phyloP scores from a whole-genome alignment of 345 rosid genomes.

The Citrus cavaleriei region DNA sequence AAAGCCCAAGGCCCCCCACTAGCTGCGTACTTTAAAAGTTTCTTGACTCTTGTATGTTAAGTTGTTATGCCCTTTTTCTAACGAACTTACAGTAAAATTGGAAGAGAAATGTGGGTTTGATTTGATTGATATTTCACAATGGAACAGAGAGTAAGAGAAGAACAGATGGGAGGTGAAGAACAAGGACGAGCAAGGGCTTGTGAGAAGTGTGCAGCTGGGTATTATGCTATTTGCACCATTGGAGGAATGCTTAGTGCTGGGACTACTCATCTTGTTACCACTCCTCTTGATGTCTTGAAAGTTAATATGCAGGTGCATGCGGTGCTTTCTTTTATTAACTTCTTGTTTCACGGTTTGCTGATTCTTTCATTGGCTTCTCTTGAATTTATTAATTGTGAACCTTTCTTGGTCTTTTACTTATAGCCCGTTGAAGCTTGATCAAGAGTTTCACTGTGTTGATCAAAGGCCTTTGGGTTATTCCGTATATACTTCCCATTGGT shows the following conservation, averaged over 20 bases:
- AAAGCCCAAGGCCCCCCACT: background rate
- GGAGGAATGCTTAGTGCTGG: conserved; percentile 72
- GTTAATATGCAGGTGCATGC: conserved; percentile 58
- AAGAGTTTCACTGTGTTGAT: background rate
- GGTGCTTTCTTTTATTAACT: background rate
- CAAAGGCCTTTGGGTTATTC: background rate
- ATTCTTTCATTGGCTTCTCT: too few relatives aligned
- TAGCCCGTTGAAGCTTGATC: background rate
- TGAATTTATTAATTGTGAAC: background rate
- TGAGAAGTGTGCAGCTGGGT: conserved; percentile 41
- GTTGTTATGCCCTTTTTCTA: background rate
- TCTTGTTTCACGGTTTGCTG: background rate
- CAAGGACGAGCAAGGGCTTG: conserved; percentile 14
- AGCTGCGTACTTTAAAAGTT: background rate
- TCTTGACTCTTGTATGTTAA: too few relatives aligned
- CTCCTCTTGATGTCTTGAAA: conserved; percentile 66
- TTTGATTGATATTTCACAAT: background rate
- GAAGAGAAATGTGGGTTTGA: conserved; percentile 1
- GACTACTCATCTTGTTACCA: conserved; percentile 50
- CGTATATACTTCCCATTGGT: background rate
- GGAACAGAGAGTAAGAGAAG: background rate
- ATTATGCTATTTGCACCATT: conserved; percentile 43
- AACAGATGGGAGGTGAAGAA: conserved; percentile 11
- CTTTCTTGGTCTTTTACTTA: background rate
- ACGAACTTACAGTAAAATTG: background rate